Conservation (phyloP, 2,329 filamentous ascomycete genomes). For the Cordyceps cateniannulata region DNA sequence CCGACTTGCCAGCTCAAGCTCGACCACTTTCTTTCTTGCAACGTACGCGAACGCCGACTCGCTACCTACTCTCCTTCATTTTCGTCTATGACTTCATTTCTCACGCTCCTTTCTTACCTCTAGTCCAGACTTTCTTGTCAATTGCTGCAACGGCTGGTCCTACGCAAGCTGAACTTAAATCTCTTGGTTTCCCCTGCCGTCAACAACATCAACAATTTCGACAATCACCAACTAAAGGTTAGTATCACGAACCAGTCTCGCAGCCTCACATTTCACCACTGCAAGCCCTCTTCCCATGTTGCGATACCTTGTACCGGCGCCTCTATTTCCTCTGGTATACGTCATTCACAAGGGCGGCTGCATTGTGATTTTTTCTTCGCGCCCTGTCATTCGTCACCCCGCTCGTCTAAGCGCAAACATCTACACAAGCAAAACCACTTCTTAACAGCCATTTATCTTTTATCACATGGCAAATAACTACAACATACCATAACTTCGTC, state of each 20-base stretch:
- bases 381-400: not conserved
- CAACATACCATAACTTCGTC: not conserved
- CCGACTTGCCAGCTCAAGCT: constrained; percentile 2
- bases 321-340: not conserved
- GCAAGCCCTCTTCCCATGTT: not conserved
- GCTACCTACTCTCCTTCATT: constrained; percentile 1
- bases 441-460: not conserved
- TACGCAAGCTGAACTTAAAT: constrained; percentile 12
- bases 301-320: not conserved
- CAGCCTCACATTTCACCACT: not conserved
- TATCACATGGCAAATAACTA: not conserved
- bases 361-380: not conserved
- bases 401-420: not conserved
- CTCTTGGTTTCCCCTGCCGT: constrained; percentile 1
- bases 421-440: not conserved
- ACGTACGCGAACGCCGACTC: constrained; percentile 13
- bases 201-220: constrained; percentile 4
- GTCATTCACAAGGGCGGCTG: not conserved
- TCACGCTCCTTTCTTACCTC: constrained; percentile 10
- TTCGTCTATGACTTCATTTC: constrained; percentile 1
- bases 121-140: constrained; percentile 7
- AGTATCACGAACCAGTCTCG: not conserved
- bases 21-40: constrained; percentile 7
- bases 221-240: constrained; percentile 6
- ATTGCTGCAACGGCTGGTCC: constrained; percentile 13